Base-by-base conservation (phyloP, 1,139 yeast genomes). In the Keqinozyma sinolaborantium region DNA sequence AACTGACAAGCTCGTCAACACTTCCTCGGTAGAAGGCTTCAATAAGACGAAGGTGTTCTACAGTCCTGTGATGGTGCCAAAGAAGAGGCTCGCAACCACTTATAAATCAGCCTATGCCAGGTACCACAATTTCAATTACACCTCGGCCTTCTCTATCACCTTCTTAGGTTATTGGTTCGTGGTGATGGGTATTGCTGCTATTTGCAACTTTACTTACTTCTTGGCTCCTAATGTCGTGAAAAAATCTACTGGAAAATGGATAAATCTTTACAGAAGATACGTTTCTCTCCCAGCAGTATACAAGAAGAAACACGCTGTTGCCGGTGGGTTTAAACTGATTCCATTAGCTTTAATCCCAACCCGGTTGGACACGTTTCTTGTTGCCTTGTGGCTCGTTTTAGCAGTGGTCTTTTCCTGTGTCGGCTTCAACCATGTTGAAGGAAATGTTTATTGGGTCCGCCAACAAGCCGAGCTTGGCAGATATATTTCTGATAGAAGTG, bases 111-210 rank as follows among this genome's bases (percentile, higher is more conserved):
- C 59, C 1, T 63, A 63, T 35, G 42, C 41, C 9, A 47, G 46
- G 25, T 64, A 57, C 35, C 45, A 64, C 4, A 63, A 62, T 36
- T 64, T 58, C 38, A 52, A 56, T 32, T 48, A 56, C 31, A 63
- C 79, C 3, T 55, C 70, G 31, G 70, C 54, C 38, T 64, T 70
- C 42, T 82, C 82, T 8, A 52, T 65, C 14, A 79, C 68, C 2
- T 34, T 65, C 16, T 41, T 75, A 20, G 75, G 72, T 0, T 76
- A 64, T 44, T 75, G 81, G 79, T 64, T 58, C 1, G 32, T 67
- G 3, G 56, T 77, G 6, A 44, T 75, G 38, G 16, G 75, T 1
- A 21, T 66, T 20, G 68, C 71, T 3, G 58, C 62, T 3, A 25
- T 69, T 13, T 47, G 57, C 30, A 72, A 77, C 44, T 68, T 76